phyloP scores from a whole-genome alignment of 768 basidiomycete species.

The Podaxis sp. region DNA sequence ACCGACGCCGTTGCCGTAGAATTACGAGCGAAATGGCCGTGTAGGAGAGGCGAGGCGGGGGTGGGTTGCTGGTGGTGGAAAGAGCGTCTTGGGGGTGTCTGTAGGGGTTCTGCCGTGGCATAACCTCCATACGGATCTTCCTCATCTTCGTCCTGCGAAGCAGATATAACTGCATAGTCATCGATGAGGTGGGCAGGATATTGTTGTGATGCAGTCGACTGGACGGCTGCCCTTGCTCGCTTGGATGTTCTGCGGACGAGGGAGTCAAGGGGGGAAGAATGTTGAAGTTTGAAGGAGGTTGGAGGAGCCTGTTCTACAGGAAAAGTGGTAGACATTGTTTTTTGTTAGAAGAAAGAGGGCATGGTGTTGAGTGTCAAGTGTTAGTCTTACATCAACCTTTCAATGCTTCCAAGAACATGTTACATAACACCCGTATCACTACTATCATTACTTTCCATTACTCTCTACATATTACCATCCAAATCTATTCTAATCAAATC shows the following conservation, averaged over 20 bases:
- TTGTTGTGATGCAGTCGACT: constrained; percentile 15
- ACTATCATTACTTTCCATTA: constrained; percentile 2
- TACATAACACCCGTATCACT: constrained; percentile 13
- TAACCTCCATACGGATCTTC: constrained; percentile 1
- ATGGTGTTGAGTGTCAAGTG: constrained; percentile 1
- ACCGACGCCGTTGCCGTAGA: constrained; percentile 41
- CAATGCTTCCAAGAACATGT: neutral
- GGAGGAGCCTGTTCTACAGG: constrained; percentile 10
- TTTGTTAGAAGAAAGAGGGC: neutral
- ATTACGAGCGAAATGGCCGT: constrained; percentile 44
- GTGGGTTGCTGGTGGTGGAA: constrained; percentile 21
- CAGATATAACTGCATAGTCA: constrained; percentile 13
- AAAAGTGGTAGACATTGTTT: constrained; percentile 8
- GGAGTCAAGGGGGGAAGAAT: constrained; percentile 57
- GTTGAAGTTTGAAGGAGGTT: constrained; percentile 29
- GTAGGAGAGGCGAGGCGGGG: constrained; percentile 44
- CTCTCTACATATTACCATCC: constrained; percentile 6
- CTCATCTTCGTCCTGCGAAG: constrained; percentile 11
- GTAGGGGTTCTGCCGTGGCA: constrained; percentile 11
- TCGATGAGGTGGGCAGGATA: constrained; percentile 9
- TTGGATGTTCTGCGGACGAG: constrained; percentile 57
- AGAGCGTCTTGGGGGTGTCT: constrained; percentile 11
- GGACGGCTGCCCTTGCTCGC: constrained; percentile 23
- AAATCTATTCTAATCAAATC: constrained; percentile 40
- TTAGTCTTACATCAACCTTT: neutral